phyloP scores from a whole-genome alignment of 768 basidiomycete species.

The Boletus insuetus region DNA sequence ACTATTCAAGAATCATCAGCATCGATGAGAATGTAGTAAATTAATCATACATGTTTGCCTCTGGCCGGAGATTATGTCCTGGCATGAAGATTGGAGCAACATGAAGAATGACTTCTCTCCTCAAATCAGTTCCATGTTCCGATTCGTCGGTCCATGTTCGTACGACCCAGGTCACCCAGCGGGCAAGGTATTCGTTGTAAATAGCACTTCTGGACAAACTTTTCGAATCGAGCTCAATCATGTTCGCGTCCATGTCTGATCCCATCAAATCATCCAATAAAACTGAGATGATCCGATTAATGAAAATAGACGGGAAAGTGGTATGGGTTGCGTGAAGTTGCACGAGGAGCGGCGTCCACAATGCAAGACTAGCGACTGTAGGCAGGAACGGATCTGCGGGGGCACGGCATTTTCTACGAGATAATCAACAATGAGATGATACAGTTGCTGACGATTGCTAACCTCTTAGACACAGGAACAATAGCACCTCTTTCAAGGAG shows the following conservation, averaged over 20 bases:
- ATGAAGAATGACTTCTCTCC: constrained; percentile 42
- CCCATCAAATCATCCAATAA: constrained; percentile 25
- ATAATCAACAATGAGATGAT: constrained; percentile 1
- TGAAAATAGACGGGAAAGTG: constrained; percentile 49
- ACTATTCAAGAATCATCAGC: constrained; percentile 16
- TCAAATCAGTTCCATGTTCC: constrained; percentile 38
- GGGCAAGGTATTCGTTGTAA: constrained; percentile 59
- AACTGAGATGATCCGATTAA: constrained; percentile 41
- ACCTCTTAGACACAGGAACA: constrained; percentile 87
- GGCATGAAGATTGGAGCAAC: constrained; percentile 52
- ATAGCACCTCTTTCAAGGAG: constrained; percentile 71
- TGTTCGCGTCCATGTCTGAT: constrained; percentile 12
- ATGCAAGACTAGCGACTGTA: constrained; percentile 45
- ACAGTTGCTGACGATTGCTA: constrained; percentile 16
- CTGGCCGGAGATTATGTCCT: constrained; percentile 22
- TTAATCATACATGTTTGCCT: constrained; percentile 34
- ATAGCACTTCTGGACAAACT: constrained; percentile 36
- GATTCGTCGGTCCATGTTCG: constrained; percentile 37
- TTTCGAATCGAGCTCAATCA: constrained; percentile 18
- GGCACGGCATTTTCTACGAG: constrained; percentile 53
- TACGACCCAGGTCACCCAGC: constrained; percentile 67
- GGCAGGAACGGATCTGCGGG: constrained; percentile 46
- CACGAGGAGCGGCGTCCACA: constrained; percentile 66
- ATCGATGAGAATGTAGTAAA: not conserved
- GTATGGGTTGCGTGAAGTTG: constrained; percentile 58